A percentile compares a stretch with the other conserved stretches of the same genome.
These are phyloP conservation scores for Solanum bulbocastanum DNA, from an alignment of 257 asterid genomes.

Conservation along the genomic window DNA sequence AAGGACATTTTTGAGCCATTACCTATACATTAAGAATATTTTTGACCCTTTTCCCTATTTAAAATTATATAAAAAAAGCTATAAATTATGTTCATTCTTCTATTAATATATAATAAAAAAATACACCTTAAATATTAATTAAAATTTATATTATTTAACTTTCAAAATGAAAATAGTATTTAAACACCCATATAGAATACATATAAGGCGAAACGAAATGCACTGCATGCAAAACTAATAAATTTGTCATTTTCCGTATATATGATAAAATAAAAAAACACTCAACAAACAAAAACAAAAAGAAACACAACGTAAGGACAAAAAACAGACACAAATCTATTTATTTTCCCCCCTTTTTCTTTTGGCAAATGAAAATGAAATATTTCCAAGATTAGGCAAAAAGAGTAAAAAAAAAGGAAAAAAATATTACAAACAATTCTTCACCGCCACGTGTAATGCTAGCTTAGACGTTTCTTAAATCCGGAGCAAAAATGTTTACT, in stretches of 20 bases:
- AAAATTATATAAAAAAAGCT: no score
- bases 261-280: neutral
- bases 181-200: no score
- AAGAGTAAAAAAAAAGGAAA: neutral
- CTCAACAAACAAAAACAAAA: neutral
- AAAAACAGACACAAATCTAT: neutral
- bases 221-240: neutral
- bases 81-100: no score
- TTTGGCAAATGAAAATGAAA: neutral
- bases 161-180: no score
- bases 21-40: no score
- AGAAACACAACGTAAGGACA: neutral
- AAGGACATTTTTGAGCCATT: no score
- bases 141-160: no score
- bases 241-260: neutral
- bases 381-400: neutral
- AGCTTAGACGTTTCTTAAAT: neutral
- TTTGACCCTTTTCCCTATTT: no score
- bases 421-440: neutral
- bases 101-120: no score
- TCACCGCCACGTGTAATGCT: neutral
- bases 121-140: no score
- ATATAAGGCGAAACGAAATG: neutral
- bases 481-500: neutral
- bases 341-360: neutral